Base-by-base conservation (phyloP, 306 rosid species). In the Mucuna pruriens region DNA sequence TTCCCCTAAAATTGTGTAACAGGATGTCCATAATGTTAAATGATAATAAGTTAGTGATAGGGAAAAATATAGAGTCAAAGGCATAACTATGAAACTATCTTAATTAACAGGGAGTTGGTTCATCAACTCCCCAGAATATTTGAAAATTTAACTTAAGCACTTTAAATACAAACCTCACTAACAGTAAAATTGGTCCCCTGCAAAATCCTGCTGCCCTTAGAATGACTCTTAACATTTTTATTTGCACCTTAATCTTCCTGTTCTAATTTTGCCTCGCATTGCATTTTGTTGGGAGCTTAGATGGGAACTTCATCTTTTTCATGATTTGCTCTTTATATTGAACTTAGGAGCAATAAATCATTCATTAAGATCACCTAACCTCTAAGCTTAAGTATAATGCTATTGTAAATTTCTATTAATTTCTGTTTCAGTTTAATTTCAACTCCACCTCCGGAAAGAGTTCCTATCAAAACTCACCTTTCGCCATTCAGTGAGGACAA, bases 381-480 rank as follows among this genome's bases (percentile, higher is more conserved):
- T 68, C 68, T 33, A 40, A 76, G 77, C 78, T 55, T 78, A 67
- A 73, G 45, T 45, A 80, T 81, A 36, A 48, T 65, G 64, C 71
- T 39, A 52, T 39, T 45, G 58, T 76, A 67, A 67, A 75, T 62
- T 67, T 69, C 70, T 73, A 52, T 73, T 42, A 67, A 64, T 71
- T 75, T 76, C 52, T 62, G 17, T 89, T 89, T 75, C 94, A 95
- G 99, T 89, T 89, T 95, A 90, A 95, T 95, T 73, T 79, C 97
- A 55, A 95, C 99, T 83, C 97, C 99, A 73, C 99, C 99, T 65
- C 98, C 98, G 39, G 99, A 95, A 91, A 89, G 99, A 83, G 92
- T 93, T 62, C 98, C 99, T 9, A 95, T 95, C 80, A 90, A 85
- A 86, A 93, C 97, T 82, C 93, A 93, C 78, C 97, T 93, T 70